These are phyloP conservation scores for Coemansia sp. DNA, from an alignment of 192 early-diverging fungal genomes.

Conservation along the genomic window DNA sequence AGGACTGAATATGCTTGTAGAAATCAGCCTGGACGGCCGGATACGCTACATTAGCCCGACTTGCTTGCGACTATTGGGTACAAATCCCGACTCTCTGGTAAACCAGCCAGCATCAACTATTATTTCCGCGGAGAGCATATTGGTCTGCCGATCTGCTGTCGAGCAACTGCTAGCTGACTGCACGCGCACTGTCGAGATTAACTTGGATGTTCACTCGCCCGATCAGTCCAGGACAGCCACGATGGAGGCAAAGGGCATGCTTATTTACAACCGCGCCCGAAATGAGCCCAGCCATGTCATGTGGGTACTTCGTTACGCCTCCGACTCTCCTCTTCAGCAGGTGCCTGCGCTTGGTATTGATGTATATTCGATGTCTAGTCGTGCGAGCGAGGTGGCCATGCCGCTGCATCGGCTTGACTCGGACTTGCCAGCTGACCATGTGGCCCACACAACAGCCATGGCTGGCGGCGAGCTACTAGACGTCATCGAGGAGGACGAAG, in stretches of 20 bases:
- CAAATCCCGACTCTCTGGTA: conserved; percentile 16
- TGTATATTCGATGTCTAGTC: background rate
- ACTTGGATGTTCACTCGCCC: conserved; percentile 16
- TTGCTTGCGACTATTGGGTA: conserved; percentile 21
- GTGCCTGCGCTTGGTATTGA: background rate
- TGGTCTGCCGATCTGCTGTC: conserved; percentile 27
- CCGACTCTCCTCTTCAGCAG: background rate
- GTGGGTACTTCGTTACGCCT: conserved; percentile 37
- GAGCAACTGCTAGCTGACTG: conserved; percentile 37
- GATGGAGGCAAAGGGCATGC: conserved; percentile 44
- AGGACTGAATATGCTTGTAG: conserved; percentile 36
- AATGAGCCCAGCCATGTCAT: conserved; percentile 40
- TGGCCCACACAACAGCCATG: background rate
- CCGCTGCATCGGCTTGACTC: background rate
- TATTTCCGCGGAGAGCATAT: conserved; percentile 14
- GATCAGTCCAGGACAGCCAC: background rate
- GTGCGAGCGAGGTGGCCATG: background rate
- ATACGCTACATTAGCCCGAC: conserved; percentile 45
- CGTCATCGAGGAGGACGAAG: background rate
- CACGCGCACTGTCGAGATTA: conserved; percentile 39
- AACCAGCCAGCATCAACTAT: conserved; percentile 26
- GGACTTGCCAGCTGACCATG: background rate
- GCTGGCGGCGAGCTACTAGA: background rate
- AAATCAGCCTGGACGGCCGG: conserved; percentile 30
- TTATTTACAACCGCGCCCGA: conserved; percentile 22